Conservation (phyloP, 2,329 filamentous ascomycete genomes). For the Exophiala mesophila region DNA sequence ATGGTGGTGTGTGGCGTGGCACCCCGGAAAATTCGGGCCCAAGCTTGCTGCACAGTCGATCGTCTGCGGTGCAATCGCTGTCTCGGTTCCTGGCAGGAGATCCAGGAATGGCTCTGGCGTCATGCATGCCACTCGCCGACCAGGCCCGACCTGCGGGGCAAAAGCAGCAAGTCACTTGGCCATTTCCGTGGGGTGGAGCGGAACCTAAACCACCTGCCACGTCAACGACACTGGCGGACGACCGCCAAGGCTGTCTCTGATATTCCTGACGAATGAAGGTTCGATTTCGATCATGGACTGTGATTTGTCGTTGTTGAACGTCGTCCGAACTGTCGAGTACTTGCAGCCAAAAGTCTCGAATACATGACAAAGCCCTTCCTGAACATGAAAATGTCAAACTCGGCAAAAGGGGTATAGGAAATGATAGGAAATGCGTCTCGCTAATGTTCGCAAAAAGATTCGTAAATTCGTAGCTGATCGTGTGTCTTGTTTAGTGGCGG, state of each 20-base stretch:
- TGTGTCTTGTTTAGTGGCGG: constrained; percentile 28
- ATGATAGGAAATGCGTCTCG: constrained; percentile 11
- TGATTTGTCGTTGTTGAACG: constrained; percentile 24
- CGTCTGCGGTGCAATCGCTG: constrained; percentile 21
- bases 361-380: too few species aligned
- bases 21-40: constrained; percentile 12
- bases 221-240: constrained; percentile 19
- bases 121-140: constrained; percentile 23
- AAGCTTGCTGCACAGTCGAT: constrained; percentile 26
- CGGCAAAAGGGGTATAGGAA: constrained; percentile 22
- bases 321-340: too few species aligned
- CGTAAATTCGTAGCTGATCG: constrained; percentile 24
- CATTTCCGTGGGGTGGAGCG: constrained; percentile 32
- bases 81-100: constrained; percentile 16
- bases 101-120: constrained; percentile 21
- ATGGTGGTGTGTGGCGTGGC: constrained; percentile 11
- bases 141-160: constrained; percentile 24
- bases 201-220: constrained; percentile 25
- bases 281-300: constrained; percentile 12
- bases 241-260: constrained; percentile 22
- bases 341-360: too few species aligned
- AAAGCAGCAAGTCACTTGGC: constrained; percentile 30
- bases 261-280: constrained; percentile 21
- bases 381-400: too few species aligned
- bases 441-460: constrained; percentile 23